phyloP scores from a whole-genome alignment of 176 grass and related monocot species.

The Raddia distichophylla region DNA sequence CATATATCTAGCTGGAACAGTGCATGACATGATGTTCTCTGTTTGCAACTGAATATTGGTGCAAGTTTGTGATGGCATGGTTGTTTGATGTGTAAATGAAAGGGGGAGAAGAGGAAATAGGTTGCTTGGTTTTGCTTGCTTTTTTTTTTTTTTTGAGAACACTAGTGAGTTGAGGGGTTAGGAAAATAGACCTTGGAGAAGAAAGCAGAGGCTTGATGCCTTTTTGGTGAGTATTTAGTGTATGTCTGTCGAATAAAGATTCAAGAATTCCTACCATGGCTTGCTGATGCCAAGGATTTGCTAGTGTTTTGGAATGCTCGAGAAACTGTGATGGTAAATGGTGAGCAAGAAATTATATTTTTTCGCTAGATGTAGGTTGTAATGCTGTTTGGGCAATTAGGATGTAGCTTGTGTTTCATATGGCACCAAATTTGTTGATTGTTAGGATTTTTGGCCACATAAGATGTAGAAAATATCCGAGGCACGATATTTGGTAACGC shows the following conservation, averaged over 20 bases:
- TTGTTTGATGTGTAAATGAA: constrained; percentile 51
- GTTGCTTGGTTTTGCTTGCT: constrained; percentile 27
- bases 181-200: constrained; percentile 28
- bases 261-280: background rate
- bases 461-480: too few relatives aligned
- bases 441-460: too few relatives aligned
- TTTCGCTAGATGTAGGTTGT: too few relatives aligned
- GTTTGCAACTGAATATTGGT: background rate
- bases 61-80: background rate
- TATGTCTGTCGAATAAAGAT: constrained; percentile 61
- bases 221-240: constrained; percentile 25
- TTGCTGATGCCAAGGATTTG: background rate
- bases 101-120: constrained; percentile 19
- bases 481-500: too few relatives aligned
- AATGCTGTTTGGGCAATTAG: too few relatives aligned
- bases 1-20: background rate
- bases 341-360: too few relatives aligned
- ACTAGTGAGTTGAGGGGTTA: constrained; percentile 11
- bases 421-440: too few relatives aligned
- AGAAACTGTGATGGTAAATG: too few relatives aligned
- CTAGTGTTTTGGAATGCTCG: background rate
- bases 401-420: too few relatives aligned
- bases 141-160: background rate
- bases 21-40: background rate
- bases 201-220: constrained; percentile 23